Base-by-base conservation (phyloP, 2,329 filamentous ascomycete genomes). In the Hypomyces perniciosus region DNA sequence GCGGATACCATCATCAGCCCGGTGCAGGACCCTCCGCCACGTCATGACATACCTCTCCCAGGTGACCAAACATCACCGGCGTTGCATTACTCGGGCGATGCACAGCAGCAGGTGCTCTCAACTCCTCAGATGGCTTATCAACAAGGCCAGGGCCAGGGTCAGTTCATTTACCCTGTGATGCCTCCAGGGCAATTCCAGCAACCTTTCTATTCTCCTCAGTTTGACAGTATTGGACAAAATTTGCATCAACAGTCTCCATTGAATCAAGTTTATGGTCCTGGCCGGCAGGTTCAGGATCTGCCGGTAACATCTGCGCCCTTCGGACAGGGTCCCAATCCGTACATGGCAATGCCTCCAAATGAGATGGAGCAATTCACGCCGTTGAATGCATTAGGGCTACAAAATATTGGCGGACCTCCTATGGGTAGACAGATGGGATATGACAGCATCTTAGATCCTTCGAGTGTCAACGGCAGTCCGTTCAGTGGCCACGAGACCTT, bases 1-100 rank as follows among this genome's bases (percentile, higher is more conserved):
- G 74, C 75, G 6, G 81, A 86, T 58, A 85, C 81, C 26, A 74
- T 85, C 56, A 84, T 87, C 65, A 86, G 83, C 61, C 84, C 84
- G 0, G 74, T 86, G 2, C 82, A 84, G 57, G 80, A 83, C 41
- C 73, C 71, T 2, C 73, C 75, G 6, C 71, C 70, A 8, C 71
- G 74, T 6, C 61, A 60, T 35, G 58, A 60, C 31, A 55, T 64
- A 4, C 59, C 64, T 9, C 57, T 59, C n/a, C 58, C 63, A 6
- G 55, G 57, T 10, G 58, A 59, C 26, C 59, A 64, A 45, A 57
- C 48, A 12, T 54, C 53, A 38, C 48, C 58, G 29, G 46, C 53
- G 6, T 48, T 54, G 47, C 59, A 56, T 35, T 63, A 59, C 44
- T 56, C 57, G 1, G n/a, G 51, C 1, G 53, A 47, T 29, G 48